Evolutionary conservation across 805 yeast species (phyloP), one percentile per base, ranked within the genome.

Genomic region (Yarrowia deformans): DNA sequence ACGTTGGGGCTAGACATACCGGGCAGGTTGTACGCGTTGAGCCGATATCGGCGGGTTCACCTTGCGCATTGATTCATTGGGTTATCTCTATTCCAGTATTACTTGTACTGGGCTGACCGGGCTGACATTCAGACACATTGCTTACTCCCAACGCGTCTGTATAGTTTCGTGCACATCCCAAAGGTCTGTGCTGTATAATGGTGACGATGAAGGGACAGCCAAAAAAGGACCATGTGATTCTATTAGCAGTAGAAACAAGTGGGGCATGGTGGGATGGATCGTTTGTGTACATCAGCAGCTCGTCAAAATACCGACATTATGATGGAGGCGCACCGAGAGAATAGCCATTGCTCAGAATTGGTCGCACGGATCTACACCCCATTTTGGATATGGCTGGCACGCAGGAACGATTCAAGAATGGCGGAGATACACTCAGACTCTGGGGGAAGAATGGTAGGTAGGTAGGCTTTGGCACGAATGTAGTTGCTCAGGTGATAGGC

Each of bases 401-500:
- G 60, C 60, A 54, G 60, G 60, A 37, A 54, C 60, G 4, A 39
- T 37, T 37, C 32, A 23, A 54, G 60, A 54, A 54, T 54, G 60
- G 45, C 13, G 58, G 43, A 19, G 58, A 19, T 52, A 29, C 19
- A 39, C 23, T 37, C 32, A 23, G 29, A 23, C 29, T 23, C 29
- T 23, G 29, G 29, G 29, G 29, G 29, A 23, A 23, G n/a, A n/a
- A n/a, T n/a, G n/a, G n/a, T n/a, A 2, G 29, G 29, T 2, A 23
- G 18, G 45, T 18, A 52, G 37, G 39, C 39, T 49, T 49, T 16
- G 18, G 29, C 16, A 6, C 2, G 49, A 16, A 19, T 45, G 14
- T 50, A 37, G 54, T 16, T 18, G 35, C 18, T 14, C 14, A 14
- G 32, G 10, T 12, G 32, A 10, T 5, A 45, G 12, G 35, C 6